Evolutionary conservation across 345 rosid species (phyloP).

Genomic region (Eucalyptus pumila): DNA sequence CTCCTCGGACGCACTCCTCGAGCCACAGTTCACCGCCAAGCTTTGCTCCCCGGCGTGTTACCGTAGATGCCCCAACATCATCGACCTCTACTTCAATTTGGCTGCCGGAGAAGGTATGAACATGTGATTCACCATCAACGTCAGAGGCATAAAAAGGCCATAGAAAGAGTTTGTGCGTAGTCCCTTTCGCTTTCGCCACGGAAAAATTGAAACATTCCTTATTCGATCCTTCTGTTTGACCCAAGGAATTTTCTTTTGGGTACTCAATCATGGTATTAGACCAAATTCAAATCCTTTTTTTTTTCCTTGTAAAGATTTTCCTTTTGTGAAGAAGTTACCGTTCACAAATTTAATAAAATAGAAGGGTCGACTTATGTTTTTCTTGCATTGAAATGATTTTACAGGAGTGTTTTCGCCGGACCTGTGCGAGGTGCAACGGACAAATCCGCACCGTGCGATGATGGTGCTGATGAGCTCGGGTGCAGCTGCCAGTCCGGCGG

Average conservation of each 20-base stretch:
- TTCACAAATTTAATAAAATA: not conserved
- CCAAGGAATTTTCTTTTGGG: not conserved
- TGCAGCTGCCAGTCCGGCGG: conserved; percentile 29
- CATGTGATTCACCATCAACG: not conserved
- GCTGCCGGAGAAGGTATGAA: conserved; percentile 93
- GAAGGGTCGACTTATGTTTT: not conserved
- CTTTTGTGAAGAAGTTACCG: not conserved
- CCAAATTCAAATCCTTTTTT: not conserved
- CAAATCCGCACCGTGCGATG: conserved; percentile 73
- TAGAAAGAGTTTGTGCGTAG: not conserved
- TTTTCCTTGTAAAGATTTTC: not conserved
- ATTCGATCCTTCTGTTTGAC: not conserved
- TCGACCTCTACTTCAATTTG: conserved; percentile 86
- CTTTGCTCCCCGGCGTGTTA: conserved; percentile 76
- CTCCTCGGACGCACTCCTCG: conserved; percentile 84
- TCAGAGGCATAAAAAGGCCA: not conserved
- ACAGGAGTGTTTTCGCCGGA: conserved; percentile 91
- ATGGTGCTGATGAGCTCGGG: conserved; percentile 58
- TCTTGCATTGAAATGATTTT: not conserved
- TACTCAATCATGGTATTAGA: not conserved
- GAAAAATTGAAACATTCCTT: not conserved
- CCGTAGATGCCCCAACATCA: conserved; percentile 73
- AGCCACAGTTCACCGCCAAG: conserved; percentile 59
- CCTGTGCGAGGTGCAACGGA: conserved; percentile 46
- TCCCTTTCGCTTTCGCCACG: not conserved